Base-by-base conservation (phyloP, 257 asterid genomes). In the Pogostemon cablin region DNA sequence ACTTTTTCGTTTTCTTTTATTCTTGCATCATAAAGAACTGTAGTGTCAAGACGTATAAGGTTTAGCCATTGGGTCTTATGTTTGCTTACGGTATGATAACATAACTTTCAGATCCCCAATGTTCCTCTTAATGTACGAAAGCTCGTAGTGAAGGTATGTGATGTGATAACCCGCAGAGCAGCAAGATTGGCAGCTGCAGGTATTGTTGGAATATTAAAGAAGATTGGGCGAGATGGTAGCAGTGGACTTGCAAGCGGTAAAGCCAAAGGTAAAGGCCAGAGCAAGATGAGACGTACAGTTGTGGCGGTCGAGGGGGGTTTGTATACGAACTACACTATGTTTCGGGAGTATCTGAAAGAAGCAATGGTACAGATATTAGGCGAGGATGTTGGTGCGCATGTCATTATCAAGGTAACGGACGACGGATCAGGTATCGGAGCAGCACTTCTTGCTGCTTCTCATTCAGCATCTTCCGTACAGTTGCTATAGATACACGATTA, bases 371-470 rank as follows among this genome's bases (percentile, higher is more conserved):
- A 89, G 63, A 87, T 91, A 67, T 53, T 91, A 44, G 96, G 98
- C 5, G 96, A 89, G 15, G 88, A 85, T 34, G 75, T 85, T n/a
- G 86, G 92, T 6, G 77, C 89, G 3, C 54, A 82, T 15, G 88
- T 91, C 37, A 58, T 88, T 12, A 86, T 91, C 34, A 83, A 71
- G 79, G 90, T 72, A 62, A 85, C 75, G 11, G 89, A 86, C 35
- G 98, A 89, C 54, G 98, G 98, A 35, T 86, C 96, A 4, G 95
- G 98, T 56, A 85, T 85, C 3, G 98, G 98, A 3, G 98, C 96
- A 9, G 93, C 96, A 10, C 87, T 91, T 60, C 82, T 91, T n/a
- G 98, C 95, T 39, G 96, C 96, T 3, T 78, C 91, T 58, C 86
- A 85, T 79, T 79, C 95, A 20, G 61, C 88, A 41, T 73, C 86